These are phyloP conservation scores for Pichia rugopelliculosa DNA, from an alignment of 805 yeast genomes.

Conservation along the genomic window DNA sequence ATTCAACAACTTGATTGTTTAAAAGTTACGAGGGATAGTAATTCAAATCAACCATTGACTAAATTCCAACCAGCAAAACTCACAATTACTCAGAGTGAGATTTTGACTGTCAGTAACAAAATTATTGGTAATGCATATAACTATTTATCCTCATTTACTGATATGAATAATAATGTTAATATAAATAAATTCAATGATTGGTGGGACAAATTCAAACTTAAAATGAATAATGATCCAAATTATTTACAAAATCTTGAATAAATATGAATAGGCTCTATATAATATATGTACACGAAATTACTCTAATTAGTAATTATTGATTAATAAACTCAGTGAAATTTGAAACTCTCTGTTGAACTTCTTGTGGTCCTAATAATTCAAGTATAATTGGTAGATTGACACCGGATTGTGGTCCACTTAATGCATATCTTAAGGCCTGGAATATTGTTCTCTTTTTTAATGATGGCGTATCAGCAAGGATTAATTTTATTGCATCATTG, in stretches of 20 bases:
- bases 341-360: constrained; percentile 24
- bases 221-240: constrained; percentile 72
- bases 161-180: constrained; percentile 70
- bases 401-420: constrained; percentile 68
- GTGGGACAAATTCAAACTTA: constrained; percentile 87
- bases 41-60: constrained; percentile 19
- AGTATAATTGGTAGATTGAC: constrained; percentile 53
- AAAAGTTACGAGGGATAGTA: constrained; percentile 18
- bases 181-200: constrained; percentile 84
- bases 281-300: constrained; percentile 2
- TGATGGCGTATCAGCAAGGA: constrained; percentile 6
- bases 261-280: not conserved
- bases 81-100: constrained; percentile 18
- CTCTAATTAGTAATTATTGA: not conserved
- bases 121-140: constrained; percentile 91
- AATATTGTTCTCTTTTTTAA: constrained; percentile 39
- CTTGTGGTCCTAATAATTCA: constrained; percentile 43
- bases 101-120: constrained; percentile 68
- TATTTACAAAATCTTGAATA: constrained; percentile 47
- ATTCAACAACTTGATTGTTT: constrained; percentile 40
- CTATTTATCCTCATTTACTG: constrained; percentile 81
- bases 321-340: constrained; percentile 6
- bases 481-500: constrained; percentile 7
- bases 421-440: constrained; percentile 55
- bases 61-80: constrained; percentile 29